These are phyloP conservation scores for Colletotrichum scovillei DNA, from an alignment of 2,329 filamentous ascomycete species.

Conservation along the genomic window DNA sequence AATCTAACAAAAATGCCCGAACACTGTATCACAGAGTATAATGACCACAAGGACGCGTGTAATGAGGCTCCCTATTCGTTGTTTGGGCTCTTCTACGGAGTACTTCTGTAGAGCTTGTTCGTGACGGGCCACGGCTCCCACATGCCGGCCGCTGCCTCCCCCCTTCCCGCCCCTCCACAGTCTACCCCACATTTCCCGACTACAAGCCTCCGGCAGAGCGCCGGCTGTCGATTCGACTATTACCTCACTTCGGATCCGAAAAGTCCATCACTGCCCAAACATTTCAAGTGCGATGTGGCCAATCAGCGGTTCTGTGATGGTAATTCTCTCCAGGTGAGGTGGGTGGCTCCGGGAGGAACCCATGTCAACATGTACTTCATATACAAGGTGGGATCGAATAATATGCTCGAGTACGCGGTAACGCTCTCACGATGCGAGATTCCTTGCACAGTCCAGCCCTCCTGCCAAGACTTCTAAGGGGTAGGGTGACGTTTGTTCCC, in stretches of 20 bases:
- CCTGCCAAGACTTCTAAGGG: background rate
- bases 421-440: background rate
- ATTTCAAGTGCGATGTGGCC: background rate
- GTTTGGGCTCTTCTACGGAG: background rate
- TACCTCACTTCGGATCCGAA: background rate
- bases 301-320: background rate
- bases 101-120: background rate
- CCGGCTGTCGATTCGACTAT: background rate
- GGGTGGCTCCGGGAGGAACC: background rate
- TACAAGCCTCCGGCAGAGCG: background rate
- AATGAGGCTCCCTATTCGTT: background rate
- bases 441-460: background rate
- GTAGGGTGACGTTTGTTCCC: background rate
- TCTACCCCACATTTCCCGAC: background rate
- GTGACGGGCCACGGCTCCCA: background rate
- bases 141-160: background rate
- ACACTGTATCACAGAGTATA: background rate
- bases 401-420: background rate
- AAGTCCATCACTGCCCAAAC: background rate
- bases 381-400: background rate
- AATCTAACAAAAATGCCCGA: background rate
- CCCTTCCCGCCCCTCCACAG: background rate
- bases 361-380: too few relatives aligned
- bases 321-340: background rate
- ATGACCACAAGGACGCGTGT: background rate